A percentile compares a stretch with the other conserved stretches of the same genome.
Evolutionary conservation across 805 yeast genomes (phyloP).

Genomic region (Wickerhamomyces bovis): DNA sequence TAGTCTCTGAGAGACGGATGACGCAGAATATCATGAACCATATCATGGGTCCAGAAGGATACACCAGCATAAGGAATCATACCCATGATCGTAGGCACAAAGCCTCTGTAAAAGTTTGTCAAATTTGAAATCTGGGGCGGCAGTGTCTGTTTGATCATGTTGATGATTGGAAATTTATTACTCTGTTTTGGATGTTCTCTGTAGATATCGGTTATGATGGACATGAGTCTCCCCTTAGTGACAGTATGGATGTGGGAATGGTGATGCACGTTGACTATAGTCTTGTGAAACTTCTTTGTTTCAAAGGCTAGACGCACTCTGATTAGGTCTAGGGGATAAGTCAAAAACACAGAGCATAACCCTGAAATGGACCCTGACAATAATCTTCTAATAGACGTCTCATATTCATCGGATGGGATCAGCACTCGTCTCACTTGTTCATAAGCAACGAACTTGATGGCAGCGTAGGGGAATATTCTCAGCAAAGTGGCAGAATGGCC

Average conservation of each 20-base stretch:
- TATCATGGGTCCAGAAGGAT: constrained; percentile 90
- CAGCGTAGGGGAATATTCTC: constrained; percentile 94
- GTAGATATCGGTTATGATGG: constrained; percentile 22
- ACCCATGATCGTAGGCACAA: constrained; percentile 88
- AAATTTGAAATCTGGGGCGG: constrained; percentile 17
- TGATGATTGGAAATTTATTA: constrained; percentile 16
- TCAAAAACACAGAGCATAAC: constrained; percentile 74
- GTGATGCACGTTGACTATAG: constrained; percentile 14
- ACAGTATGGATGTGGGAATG: constrained; percentile 18
- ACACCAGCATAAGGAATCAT: constrained; percentile 99
- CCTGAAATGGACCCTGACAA: constrained; percentile 91
- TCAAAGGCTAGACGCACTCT: constrained; percentile 91
- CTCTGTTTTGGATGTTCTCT: constrained; percentile 20
- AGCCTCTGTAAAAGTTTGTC: constrained; percentile 84
- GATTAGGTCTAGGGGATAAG: constrained; percentile 88
- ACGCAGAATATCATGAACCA: constrained; percentile 80
- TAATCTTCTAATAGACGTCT: constrained; percentile 75
- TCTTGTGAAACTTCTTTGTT: constrained; percentile 35
- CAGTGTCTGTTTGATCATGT: constrained; percentile 14
- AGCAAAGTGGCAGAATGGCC: constrained; percentile 93
- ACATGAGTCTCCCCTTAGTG: constrained; percentile 26
- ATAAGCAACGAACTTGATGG: constrained; percentile 92
- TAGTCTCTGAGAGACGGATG: constrained; percentile 47
- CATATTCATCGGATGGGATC: constrained; percentile 69
- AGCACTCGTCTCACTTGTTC: constrained; percentile 81